Conservation (phyloP, 2,329 filamentous ascomycete species). For the Clonostachys rhizophaga region DNA sequence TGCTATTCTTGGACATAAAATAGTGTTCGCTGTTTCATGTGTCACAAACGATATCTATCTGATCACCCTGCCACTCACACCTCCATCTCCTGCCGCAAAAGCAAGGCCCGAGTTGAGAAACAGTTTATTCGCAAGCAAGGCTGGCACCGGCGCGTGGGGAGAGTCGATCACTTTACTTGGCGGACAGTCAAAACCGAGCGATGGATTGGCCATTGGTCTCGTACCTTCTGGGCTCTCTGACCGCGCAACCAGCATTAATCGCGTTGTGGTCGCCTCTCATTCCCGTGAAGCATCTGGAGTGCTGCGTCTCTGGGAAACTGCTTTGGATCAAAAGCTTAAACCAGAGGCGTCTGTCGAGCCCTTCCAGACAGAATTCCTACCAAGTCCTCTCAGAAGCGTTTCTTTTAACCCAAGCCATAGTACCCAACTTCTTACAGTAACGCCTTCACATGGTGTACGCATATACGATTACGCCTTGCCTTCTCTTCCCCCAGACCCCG, state of each 20-base stretch:
- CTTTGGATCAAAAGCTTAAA: constrained; percentile 33
- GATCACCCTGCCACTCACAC: constrained; percentile 55
- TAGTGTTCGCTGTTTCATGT: constrained; percentile 58
- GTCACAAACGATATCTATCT: constrained; percentile 52
- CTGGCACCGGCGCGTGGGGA: constrained; percentile 59
- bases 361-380: constrained; percentile 57
- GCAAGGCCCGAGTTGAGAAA: constrained; percentile 45
- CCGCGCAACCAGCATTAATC: constrained; percentile 23
- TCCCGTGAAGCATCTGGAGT: constrained; percentile 54
- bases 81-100: constrained; percentile 57
- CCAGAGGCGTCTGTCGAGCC: constrained; percentile 29
- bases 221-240: constrained; percentile 35
- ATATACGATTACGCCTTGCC: constrained; percentile 57
- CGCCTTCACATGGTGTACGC: constrained; percentile 49
- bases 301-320: constrained; percentile 53
- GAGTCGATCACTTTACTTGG: constrained; percentile 50
- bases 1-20: constrained; percentile 47
- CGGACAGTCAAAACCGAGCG: constrained; percentile 47
- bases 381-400: constrained; percentile 47
- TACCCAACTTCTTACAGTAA: constrained; percentile 53
- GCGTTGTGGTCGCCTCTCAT: constrained; percentile 55
- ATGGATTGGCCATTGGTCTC: constrained; percentile 51
- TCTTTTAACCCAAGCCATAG: constrained; percentile 53
- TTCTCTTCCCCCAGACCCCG: constrained; percentile 45
- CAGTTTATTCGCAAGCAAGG: constrained; percentile 45